Evolutionary conservation across 257 asterid species (phyloP).

Genomic region (Vinca minor): DNA sequence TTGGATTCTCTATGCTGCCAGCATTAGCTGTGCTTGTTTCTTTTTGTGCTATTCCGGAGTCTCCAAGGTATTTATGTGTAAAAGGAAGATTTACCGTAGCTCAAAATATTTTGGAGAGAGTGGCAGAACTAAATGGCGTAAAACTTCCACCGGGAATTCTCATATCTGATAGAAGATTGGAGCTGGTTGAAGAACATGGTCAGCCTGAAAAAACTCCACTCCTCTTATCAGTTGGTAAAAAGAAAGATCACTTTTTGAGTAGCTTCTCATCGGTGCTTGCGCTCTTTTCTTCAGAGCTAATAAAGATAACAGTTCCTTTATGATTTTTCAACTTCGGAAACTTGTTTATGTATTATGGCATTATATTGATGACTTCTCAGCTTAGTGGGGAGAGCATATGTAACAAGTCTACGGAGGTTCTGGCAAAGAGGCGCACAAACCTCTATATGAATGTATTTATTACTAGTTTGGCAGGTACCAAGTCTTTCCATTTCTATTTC

Average conservation of each 20-base stretch:
- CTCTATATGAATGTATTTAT: constrained; percentile 37
- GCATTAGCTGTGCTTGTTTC: constrained; percentile 18
- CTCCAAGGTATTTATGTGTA: constrained; percentile 28
- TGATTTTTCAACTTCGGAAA: constrained; percentile 44
- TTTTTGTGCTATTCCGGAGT: constrained; percentile 18
- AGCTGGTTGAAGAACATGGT: constrained; percentile 5
- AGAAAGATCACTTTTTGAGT: background rate
- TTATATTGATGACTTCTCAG: constrained; percentile 44
- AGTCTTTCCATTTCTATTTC: background rate
- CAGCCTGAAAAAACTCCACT: background rate
- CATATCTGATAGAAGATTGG: constrained; percentile 13
- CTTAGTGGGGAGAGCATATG: constrained; percentile 34
- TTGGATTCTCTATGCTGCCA: constrained; percentile 25
- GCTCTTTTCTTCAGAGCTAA: constrained; percentile 35
- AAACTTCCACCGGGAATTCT: constrained; percentile 28
- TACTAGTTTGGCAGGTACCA: constrained; percentile 52
- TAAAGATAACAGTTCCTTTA: constrained; percentile 42
- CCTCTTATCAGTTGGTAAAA: background rate
- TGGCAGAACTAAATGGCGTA: constrained; percentile 14
- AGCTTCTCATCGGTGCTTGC: constrained; percentile 26
- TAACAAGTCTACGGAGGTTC: constrained; percentile 3
- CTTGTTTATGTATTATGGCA: constrained; percentile 45
- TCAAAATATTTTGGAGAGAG: constrained; percentile 14
- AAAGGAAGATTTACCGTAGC: constrained; percentile 27
- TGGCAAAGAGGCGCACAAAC: constrained; percentile 16